phyloP scores from a whole-genome alignment of 768 basidiomycete species.

The Russula compacta region DNA sequence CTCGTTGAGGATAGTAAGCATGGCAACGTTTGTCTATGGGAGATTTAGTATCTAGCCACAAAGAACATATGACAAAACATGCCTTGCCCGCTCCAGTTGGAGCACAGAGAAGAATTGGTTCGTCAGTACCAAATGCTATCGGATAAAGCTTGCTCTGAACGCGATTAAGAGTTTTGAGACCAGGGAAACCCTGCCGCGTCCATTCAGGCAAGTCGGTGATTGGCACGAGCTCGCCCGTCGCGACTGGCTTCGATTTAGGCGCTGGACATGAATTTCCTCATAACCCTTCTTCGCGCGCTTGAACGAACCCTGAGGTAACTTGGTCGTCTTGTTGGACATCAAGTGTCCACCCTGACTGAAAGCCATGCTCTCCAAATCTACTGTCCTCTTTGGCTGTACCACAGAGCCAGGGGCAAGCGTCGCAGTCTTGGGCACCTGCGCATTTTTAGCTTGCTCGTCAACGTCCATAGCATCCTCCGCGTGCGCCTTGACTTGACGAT shows the following conservation, averaged over 20 bases:
- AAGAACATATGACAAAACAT: constrained; percentile 19
- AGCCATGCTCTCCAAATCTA: constrained; percentile 92
- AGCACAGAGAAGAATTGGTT: constrained; percentile 91
- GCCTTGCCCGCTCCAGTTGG: constrained; percentile 99
- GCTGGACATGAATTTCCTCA: constrained; percentile 98
- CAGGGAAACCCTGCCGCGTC: constrained; percentile 79
- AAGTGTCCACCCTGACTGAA: constrained; percentile 93
- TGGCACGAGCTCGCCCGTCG: constrained; percentile 60
- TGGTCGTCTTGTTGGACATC: constrained; percentile 99
- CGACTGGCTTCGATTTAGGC: constrained; percentile 65
- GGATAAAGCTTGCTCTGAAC: constrained; percentile 93
- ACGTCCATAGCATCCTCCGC: constrained; percentile 68
- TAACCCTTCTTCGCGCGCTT: constrained; percentile 94
- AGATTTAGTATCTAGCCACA: constrained; percentile 18
- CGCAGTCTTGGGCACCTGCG: constrained; percentile 63
- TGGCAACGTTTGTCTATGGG: constrained; percentile 89
- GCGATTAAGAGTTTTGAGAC: constrained; percentile 72
- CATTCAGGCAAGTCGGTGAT: constrained; percentile 71
- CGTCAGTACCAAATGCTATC: constrained; percentile 88
- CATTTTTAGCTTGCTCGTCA: constrained; percentile 43
- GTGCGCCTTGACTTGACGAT: constrained; percentile 50
- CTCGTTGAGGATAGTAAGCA: constrained; percentile 89
- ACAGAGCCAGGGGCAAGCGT: constrained; percentile 83
- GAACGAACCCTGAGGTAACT: constrained; percentile 95
- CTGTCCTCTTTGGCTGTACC: constrained; percentile 71